Conservation (phyloP, 2,329 filamentous ascomycete species). For the Grosmannia clavigera region DNA sequence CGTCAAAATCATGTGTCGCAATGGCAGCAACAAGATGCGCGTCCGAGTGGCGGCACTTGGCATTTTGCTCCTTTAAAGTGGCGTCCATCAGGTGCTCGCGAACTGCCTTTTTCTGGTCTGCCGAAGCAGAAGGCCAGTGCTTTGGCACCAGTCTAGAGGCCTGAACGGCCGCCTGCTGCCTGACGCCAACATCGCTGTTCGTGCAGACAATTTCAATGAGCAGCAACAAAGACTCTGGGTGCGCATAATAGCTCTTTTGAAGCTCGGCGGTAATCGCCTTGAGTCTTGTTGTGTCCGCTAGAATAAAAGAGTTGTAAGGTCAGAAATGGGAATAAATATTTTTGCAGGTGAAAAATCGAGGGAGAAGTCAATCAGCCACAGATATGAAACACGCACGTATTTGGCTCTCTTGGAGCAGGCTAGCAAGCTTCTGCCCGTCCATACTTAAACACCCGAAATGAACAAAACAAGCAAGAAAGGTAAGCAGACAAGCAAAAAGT, state of each 20-base stretch:
- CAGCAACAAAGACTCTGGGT: constrained; percentile 70
- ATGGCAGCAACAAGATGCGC: constrained; percentile 81
- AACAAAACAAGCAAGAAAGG: background rate
- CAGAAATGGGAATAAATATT: constrained; percentile 2
- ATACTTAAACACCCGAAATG: constrained; percentile 28
- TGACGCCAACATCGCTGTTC: constrained; percentile 58
- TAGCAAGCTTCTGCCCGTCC: constrained; percentile 73
- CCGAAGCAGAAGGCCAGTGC: constrained; percentile 69
- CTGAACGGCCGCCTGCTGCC: constrained; percentile 88
- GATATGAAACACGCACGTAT: constrained; percentile 51
- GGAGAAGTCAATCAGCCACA: background rate
- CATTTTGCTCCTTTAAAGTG: constrained; percentile 65
- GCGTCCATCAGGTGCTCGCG: constrained; percentile 75
- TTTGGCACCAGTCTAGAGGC: constrained; percentile 68
- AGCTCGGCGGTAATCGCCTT: constrained; percentile 83
- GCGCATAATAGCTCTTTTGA: constrained; percentile 85
- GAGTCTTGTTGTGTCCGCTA: constrained; percentile 79
- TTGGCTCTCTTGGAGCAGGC: constrained; percentile 77
- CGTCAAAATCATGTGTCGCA: constrained; percentile 72
- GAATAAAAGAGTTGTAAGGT: constrained; percentile 9
- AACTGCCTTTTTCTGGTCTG: constrained; percentile 66
- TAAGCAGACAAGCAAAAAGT: background rate
- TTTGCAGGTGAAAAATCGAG: background rate
- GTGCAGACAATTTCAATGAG: constrained; percentile 82
- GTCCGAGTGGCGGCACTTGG: constrained; percentile 71